Evolutionary conservation across 148 eudicot species (phyloP).

Genomic region (Selenicereus undatus): DNA sequence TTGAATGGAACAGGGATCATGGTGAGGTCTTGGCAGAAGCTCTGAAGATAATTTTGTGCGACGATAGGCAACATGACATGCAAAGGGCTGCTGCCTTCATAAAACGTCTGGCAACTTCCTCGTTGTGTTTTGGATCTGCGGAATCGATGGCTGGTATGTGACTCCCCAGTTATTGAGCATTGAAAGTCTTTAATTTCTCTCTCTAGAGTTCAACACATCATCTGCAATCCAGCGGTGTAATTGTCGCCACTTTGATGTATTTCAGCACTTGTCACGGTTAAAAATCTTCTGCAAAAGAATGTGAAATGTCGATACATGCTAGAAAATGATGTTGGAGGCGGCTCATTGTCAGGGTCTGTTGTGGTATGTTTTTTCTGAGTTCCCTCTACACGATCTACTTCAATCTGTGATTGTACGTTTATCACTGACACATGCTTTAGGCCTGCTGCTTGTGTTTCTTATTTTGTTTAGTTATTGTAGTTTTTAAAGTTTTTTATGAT

Average conservation of each 20-base stretch:
- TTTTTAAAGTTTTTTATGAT: neutral
- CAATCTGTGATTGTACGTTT: neutral
- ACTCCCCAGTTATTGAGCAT: neutral
- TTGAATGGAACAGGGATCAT: constrained; percentile 52
- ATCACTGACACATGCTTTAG: neutral
- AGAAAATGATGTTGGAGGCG: constrained; percentile 96
- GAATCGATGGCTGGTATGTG: constrained; percentile 91
- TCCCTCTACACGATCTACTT: neutral
- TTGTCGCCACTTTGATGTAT: neutral
- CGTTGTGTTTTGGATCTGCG: constrained; percentile 76
- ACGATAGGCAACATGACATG: constrained; percentile 98
- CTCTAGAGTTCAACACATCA: neutral
- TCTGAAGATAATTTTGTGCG: constrained; percentile 89
- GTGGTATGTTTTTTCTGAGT: constrained; percentile 45
- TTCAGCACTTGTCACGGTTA: constrained; percentile 91
- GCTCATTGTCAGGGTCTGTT: constrained; percentile 83
- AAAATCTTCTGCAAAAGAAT: constrained; percentile 83
- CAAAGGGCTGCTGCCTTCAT: constrained; percentile 97
- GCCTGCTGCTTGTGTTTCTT: neutral
- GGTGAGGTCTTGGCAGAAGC: constrained; percentile 92
- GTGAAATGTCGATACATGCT: constrained; percentile 78
- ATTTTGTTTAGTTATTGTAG: neutral
- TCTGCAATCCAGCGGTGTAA: neutral
- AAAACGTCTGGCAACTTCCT: constrained; percentile 75
- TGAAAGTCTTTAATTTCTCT: constrained; percentile 1